Base-by-base conservation (phyloP, 345 rosid genomes). In the Chamaenerion angustifolium region DNA sequence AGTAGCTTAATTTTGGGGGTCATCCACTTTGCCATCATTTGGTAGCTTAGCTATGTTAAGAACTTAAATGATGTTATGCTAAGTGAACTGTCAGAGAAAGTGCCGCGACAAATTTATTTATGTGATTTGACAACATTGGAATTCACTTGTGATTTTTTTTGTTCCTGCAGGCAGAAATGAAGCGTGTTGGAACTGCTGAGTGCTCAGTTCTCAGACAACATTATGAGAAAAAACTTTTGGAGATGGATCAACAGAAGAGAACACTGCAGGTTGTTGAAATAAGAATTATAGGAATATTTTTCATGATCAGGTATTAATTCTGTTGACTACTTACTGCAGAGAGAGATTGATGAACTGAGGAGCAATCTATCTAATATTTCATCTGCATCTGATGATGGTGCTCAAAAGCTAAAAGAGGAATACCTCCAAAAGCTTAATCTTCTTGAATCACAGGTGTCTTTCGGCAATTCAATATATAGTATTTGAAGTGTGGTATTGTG, bases 151-250 rank as follows among this genome's bases (percentile, higher is more conserved):
- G 37, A 31, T 31, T 43, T 42, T 51, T 52, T 35, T 21, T 42
- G 46, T 62, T 64, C 57, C 51, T 71, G 59, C 69, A 92, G 98
- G 98, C 94, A 72, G 98, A 87, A 74, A 92, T 92, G 98, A 87
- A 84, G 72, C 74, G 67, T 15, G 78, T 76, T 57, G 15, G 82
- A 40, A 67, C 61, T 73, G 71, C 48, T 59, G 96, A 89, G 51
- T 77, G 89, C 58, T 87, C 94, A 55, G 82, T 82, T 71, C 77
- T 92, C 56, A 87, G 77, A 71, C 89, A 82, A 68, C 98, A 92
- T 64, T 92, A 80, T 50, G 98, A 87, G 71, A 92, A 82, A 68
- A 92, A 92, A 69, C 82, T 87, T 46, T 71, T 72, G 14, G 96
- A 92, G 37, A 67, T 88, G 70, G 98, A 92, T 64, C 82, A 84